These are phyloP conservation scores for Linnemannia zychae DNA, from an alignment of 192 early-diverging fungal species.

Conservation along the genomic window DNA sequence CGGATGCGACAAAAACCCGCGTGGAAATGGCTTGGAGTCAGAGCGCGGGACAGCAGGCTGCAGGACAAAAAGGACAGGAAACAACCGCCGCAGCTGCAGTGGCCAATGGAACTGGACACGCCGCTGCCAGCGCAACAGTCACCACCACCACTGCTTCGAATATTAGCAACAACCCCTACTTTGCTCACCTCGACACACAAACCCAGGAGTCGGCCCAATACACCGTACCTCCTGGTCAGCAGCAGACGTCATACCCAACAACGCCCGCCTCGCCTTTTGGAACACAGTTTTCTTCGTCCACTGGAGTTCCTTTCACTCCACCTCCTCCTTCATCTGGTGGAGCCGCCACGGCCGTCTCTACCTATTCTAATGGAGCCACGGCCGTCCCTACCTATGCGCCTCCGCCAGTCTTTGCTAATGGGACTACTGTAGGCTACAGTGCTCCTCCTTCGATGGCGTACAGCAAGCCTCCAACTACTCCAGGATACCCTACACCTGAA, in stretches of 20 bases:
- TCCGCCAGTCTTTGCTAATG: conserved; percentile 33
- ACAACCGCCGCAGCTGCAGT: background rate
- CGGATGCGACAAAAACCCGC: conserved; percentile 1
- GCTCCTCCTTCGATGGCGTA: conserved; percentile 16
- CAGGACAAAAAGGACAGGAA: background rate
- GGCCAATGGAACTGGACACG: background rate
- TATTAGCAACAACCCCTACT: conserved; percentile 17
- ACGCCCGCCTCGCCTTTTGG: conserved; percentile 1
- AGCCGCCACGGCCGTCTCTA: background rate
- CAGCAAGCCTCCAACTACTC: background rate
- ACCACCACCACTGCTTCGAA: background rate
- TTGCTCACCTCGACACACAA: conserved; percentile 3
- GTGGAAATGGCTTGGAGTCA: conserved; percentile 21
- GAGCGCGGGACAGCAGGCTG: background rate
- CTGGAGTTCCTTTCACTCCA: conserved; percentile 19
- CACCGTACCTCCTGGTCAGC: conserved; percentile 12
- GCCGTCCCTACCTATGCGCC: conserved; percentile 28
- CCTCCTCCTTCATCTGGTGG: conserved; percentile 21
- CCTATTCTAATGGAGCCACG: too few species aligned
- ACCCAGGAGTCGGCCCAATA: background rate
- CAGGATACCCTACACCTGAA: background rate
- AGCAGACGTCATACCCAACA: conserved; percentile 16
- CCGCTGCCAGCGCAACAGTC: background rate
- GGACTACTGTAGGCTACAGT: background rate
- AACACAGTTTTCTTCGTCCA: background rate